Percentiles rank a stretch among this genome's conserved stretches.
Evolutionary conservation across 2,329 filamentous ascomycete species (phyloP).

Genomic region (Eutypella sp.): DNA sequence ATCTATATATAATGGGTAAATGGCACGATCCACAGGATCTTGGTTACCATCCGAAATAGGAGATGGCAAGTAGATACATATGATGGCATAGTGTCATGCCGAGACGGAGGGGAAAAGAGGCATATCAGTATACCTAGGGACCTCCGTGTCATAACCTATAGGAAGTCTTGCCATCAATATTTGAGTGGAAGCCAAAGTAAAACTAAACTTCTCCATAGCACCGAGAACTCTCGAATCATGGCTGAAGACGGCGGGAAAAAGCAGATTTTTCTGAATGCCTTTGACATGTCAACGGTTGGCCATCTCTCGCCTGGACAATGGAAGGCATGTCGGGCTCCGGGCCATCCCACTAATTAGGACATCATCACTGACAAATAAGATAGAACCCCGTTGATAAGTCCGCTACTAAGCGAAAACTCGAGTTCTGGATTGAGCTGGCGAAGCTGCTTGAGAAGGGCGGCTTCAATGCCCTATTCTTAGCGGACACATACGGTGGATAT

Average conservation of each 20-base stretch:
- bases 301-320: slow-evolving; percentile 63
- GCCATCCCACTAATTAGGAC: background rate
- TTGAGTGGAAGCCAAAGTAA: too few species aligned
- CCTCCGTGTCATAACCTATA: too few species aligned
- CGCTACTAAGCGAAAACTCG: slow-evolving; percentile 52
- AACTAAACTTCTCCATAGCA: background rate
- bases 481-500: slow-evolving; percentile 61
- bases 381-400: slow-evolving; percentile 58
- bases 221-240: background rate
- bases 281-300: slow-evolving; percentile 61
- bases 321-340: slow-evolving; percentile 41
- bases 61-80: too few species aligned
- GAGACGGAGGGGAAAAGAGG: too few species aligned
- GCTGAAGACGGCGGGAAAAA: slow-evolving; percentile 33
- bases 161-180: too few species aligned
- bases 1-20: too few species aligned
- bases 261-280: slow-evolving; percentile 58
- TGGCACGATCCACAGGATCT: too few species aligned
- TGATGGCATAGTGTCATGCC: too few species aligned
- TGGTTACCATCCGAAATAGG: too few species aligned
- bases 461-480: slow-evolving; percentile 61
- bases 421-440: slow-evolving; percentile 61
- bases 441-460: slow-evolving; percentile 56
- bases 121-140: too few species aligned
- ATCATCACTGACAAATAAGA: slow-evolving; percentile 1